Evolutionary conservation across 306 rosid genomes (phyloP), one percentile per base, ranked within the genome.

Genomic region (Trifolium fragiferum): DNA sequence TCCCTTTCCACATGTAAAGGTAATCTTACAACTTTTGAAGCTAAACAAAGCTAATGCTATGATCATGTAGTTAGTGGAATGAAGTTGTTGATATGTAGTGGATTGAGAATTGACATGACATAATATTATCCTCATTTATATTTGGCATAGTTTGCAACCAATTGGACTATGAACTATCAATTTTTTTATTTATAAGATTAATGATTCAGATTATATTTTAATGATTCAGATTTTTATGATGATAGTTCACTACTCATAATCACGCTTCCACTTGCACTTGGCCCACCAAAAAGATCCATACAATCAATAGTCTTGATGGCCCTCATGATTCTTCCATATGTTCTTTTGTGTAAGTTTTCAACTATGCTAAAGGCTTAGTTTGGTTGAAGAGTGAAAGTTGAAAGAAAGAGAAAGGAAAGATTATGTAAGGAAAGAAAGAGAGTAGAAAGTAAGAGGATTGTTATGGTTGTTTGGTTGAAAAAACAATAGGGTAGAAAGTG

Each of bases 1-100:
- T 20, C 15, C 2, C 51, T 47, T 49, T 73, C 13, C 57, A 25
- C 38, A 10, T 66, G 43, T 25, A 51, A 37, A 61, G 73, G 3
- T 30, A 44, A 55, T 23, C 27, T 50, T 58, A 32, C 57, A 55
- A 44, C 13, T 41, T 30, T 77, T 68, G n/a, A 71, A 35, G 68
- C 12, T 19, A 72, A 25, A 55, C 5, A 20, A 30, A 51, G 64
- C 38, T 30, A 73, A 35, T 50, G 25, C 8, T 62, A 25, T 27
- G 69, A 27, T 8, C 43, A 14, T 55, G 0, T 74, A 10, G 19
- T 60, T 76, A 68, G 78, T 84, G 84, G 78, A 84, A 77, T 47
- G 35, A 63, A 69, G 82, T 77, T 73, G 87, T 80, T 80, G 80
- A 80, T 68, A 38, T 49, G 63, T 80, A 66, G 74, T 76, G 84